Conservation (phyloP, 257 asterid species). For the Solanum sparsipilum region DNA sequence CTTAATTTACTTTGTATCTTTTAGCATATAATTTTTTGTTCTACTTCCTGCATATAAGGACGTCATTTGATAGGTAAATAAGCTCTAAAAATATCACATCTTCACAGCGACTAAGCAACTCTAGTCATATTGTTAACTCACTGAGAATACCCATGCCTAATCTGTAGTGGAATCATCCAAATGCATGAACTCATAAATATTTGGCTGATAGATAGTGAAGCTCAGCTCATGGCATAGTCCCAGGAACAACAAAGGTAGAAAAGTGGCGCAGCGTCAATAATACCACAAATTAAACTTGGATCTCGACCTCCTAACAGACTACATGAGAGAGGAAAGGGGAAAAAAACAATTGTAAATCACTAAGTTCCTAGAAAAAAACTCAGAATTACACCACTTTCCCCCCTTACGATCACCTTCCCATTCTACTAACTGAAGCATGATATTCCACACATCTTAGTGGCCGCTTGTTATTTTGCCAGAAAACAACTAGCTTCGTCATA, state of each 20-base stretch:
- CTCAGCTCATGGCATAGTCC: not conserved
- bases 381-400: not conserved
- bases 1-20: not conserved
- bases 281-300: not conserved
- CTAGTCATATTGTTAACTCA: not conserved
- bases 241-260: not conserved
- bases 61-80: not conserved
- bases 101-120: not conserved
- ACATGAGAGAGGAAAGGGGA: not conserved
- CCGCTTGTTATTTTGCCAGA: not conserved
- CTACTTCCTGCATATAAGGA: not conserved
- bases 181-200: not conserved
- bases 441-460: not conserved
- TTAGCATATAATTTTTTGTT: not conserved
- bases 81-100: not conserved
- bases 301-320: not conserved
- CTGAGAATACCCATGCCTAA: not conserved
- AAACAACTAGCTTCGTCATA: not conserved
- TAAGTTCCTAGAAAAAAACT: not conserved
- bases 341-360: not conserved
- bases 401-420: not conserved
- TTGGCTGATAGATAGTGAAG: not conserved
- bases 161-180: not conserved
- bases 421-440: not conserved
- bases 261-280: not conserved